Conservation (phyloP, 495 filamentous ascomycete genomes). For the Xylaria flabelliformis region DNA sequence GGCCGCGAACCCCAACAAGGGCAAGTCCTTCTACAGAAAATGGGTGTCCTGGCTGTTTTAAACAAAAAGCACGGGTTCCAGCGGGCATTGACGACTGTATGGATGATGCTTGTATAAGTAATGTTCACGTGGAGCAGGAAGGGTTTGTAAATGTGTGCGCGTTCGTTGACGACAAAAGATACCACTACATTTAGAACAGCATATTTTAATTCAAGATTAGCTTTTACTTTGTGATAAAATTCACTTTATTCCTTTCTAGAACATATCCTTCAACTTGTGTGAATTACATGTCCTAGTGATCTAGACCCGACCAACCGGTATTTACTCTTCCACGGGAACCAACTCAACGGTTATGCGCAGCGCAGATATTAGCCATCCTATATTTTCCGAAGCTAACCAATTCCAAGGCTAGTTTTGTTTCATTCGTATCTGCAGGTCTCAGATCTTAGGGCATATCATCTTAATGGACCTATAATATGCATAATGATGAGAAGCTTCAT, state of each 20-base stretch:
- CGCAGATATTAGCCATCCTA: not conserved
- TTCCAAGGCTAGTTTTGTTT: not conserved
- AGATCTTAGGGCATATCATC: not conserved
- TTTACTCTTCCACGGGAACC: not conserved
- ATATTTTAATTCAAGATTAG: not conserved
- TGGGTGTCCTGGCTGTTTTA: constrained; percentile 75
- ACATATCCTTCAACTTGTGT: not conserved
- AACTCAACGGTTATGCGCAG: not conserved
- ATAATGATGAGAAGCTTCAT: not conserved
- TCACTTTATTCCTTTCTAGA: not conserved
- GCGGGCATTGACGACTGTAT: not conserved
- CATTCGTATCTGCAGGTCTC: not conserved
- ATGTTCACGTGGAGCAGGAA: not conserved
- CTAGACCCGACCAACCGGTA: not conserved
- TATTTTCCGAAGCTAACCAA: not conserved
- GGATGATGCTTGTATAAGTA: constrained; percentile 9
- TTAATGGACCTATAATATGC: not conserved
- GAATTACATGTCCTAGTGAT: not conserved
- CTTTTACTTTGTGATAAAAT: not conserved
- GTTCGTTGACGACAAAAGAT: constrained; percentile 11
- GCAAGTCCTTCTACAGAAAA: constrained; percentile 60
- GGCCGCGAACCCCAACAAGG: constrained; percentile 40
- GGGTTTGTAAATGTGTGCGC: constrained; percentile 1
- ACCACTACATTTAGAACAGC: constrained; percentile 10
- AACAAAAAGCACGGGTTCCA: not conserved